Evolutionary conservation across 108 stramenopile species (phyloP), one percentile per base, ranked within the genome.

Genomic region (Cyclotella choctawhatcheeana): DNA sequence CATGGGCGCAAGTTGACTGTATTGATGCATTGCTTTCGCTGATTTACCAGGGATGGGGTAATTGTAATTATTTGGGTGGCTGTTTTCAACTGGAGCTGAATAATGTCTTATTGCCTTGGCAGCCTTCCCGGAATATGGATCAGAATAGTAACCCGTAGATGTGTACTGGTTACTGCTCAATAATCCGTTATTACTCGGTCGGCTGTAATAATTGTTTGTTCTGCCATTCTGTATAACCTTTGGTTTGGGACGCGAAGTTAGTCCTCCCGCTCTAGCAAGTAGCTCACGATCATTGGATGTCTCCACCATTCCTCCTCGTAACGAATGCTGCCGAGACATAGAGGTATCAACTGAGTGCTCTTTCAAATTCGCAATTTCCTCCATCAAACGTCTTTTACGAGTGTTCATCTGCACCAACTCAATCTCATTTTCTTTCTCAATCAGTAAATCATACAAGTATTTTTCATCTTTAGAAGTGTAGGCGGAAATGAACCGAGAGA

Each of bases 41-140:
- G 37, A 6, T 40, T 40, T 40, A 12, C 37, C 37, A 40, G 37
- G 37, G 12, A 40, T n/a, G n/a, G n/a, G n/a, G n/a, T n/a, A n/a
- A n/a, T n/a, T n/a, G n/a, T n/a, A n/a, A 18, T 45, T 5, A 45
- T 18, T 16, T 4, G 2, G 18, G 44, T 16, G n/a, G n/a, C n/a
- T n/a, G n/a, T n/a, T n/a, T n/a, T n/a, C n/a, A 22, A 22, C 51
- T 21, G 51, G 51, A 24, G 20, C 22, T 22, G 1, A 0, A 52
- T 52, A 52, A 18, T 1, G 10, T 1, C 10, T 22, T 2, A 22
- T 22, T 18, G 51, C 51, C 21, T 52, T 52, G 20, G 4, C 51
- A 52, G 51, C 51, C 51, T 52, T 52, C 22, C 20, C 51, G 10
- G n/a, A 22, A 22, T 52, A 56, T 6, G 55, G 51, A 52, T 52